Evolutionary conservation across 2,329 filamentous ascomycete genomes (phyloP).

Genomic region (Aureobasidium sp.): DNA sequence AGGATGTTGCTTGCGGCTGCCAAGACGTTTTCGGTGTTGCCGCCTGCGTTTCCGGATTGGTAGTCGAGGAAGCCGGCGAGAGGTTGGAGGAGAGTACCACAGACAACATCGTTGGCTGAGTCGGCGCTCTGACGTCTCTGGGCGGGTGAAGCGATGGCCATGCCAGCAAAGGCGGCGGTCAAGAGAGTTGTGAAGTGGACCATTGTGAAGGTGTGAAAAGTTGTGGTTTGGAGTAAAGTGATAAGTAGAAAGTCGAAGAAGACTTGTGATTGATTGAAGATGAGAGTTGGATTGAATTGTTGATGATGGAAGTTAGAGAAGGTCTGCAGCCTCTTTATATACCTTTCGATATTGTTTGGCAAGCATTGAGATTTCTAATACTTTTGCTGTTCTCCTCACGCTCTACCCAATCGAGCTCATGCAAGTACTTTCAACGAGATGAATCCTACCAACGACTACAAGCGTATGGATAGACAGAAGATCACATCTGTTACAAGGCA

Average conservation of each 20-base stretch:
- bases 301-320: background rate
- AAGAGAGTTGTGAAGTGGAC: background rate
- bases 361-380: background rate
- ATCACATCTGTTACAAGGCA: background rate
- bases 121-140: background rate
- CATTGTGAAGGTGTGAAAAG: background rate
- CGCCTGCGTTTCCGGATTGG: background rate
- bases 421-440: background rate
- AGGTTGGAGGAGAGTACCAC: constrained; percentile 3
- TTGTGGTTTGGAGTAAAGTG: background rate
- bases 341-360: background rate
- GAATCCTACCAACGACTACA: background rate
- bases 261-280: background rate
- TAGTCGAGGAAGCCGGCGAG: constrained; percentile 12
- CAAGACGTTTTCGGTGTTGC: background rate
- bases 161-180: background rate
- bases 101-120: background rate
- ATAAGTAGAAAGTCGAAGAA: background rate
- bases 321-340: background rate
- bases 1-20: background rate
- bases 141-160: background rate
- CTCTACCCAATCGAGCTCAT: background rate
- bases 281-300: background rate
- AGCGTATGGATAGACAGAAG: background rate
- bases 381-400: background rate